Conservation (phyloP, 2,329 filamentous ascomycete genomes). For the Coniochaeta hoffmannii region DNA sequence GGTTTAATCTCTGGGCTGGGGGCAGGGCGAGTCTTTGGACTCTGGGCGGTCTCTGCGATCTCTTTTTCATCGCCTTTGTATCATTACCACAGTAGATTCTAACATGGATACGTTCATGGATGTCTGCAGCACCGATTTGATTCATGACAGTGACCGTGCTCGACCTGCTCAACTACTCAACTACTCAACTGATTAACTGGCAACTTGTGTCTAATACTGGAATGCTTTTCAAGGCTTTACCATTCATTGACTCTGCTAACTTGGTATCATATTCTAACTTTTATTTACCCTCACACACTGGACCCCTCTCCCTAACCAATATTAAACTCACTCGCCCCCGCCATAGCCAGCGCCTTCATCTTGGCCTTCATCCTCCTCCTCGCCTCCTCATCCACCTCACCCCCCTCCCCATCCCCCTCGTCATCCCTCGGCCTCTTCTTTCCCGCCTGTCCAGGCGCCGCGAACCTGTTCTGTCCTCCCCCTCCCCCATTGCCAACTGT, state of each 20-base stretch:
- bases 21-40: background rate
- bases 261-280: too few relatives aligned
- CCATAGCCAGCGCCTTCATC: conserved; percentile 1
- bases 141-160: background rate
- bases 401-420: conserved; percentile 29
- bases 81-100: background rate
- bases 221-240: background rate
- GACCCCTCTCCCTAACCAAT: conserved; percentile 1
- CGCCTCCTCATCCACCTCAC: conserved; percentile 44
- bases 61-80: background rate
- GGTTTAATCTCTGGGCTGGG: background rate
- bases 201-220: background rate
- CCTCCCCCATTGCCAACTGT: conserved; percentile 18
- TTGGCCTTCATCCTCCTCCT: conserved; percentile 42
- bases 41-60: background rate
- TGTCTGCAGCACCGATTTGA: background rate
- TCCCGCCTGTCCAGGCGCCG: conserved; percentile 8
- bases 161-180: too few relatives aligned
- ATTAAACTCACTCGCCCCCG: conserved; percentile 2
- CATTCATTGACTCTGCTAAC: background rate
- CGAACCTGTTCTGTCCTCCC: conserved; percentile 11
- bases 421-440: conserved; percentile 21
- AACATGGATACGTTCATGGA: background rate
- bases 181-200: too few relatives aligned
- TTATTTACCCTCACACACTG: background rate